These are phyloP conservation scores for Deuterostichococcus epilithicus DNA, from an alignment of 139 green algal genomes.

Conservation along the genomic window DNA sequence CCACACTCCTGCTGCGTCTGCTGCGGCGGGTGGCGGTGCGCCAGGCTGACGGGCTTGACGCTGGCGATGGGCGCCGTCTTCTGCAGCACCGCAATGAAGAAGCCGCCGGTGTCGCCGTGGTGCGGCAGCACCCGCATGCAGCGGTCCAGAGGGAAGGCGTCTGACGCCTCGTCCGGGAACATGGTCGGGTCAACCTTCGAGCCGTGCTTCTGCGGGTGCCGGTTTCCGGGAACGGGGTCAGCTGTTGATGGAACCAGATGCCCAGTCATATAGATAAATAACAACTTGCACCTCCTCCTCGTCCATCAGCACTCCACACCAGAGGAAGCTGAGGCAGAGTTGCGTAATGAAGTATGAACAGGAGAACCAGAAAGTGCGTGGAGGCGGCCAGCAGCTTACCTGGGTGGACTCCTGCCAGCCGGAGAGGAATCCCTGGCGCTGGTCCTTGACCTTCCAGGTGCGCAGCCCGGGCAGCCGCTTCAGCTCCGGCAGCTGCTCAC, in stretches of 20 bases:
- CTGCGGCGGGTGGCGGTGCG: background rate
- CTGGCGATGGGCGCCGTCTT: slow-evolving; percentile 55
- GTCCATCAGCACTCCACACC: too few relatives aligned
- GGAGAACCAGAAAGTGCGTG: too few relatives aligned
- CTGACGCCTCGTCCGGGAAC: slow-evolving; percentile 67
- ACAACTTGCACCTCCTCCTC: too few relatives aligned
- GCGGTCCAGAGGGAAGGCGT: slow-evolving; percentile 73
- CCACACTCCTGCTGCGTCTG: background rate
- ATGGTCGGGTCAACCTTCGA: slow-evolving; percentile 46
- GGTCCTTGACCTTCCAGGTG: slow-evolving; percentile 77
- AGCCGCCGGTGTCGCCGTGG: slow-evolving; percentile 93
- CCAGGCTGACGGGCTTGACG: background rate
- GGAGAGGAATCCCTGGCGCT: slow-evolving; percentile 49
- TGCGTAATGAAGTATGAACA: too few relatives aligned
- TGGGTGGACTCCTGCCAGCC: slow-evolving; percentile 51
- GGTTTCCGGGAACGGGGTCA: too few relatives aligned
- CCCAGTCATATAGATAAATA: too few relatives aligned
- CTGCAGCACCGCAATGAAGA: slow-evolving; percentile 94
- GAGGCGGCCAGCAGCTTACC: background rate
- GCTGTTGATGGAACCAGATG: too few relatives aligned
- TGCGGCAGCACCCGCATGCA: slow-evolving; percentile 97
- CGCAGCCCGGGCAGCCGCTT: slow-evolving; percentile 66
- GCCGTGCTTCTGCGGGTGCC: slow-evolving; percentile 9
- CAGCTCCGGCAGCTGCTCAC: slow-evolving; percentile 68
- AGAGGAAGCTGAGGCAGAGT: too few relatives aligned